phyloP scores from a whole-genome alignment of 768 basidiomycete species.

The Lactarius deliciosus region DNA sequence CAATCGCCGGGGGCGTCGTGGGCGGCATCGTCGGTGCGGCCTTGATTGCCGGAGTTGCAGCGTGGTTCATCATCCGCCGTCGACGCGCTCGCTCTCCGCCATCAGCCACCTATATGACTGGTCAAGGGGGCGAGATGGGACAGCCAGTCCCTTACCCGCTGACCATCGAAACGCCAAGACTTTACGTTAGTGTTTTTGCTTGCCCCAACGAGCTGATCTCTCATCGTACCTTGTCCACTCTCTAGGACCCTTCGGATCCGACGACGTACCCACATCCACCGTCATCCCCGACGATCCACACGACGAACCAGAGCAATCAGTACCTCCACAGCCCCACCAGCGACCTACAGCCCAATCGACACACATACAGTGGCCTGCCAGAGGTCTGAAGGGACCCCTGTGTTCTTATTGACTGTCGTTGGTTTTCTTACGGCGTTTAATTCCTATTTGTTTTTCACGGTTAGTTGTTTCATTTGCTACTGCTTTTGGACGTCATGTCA shows the following conservation, averaged over 20 bases:
- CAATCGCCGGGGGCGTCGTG: constrained; percentile 65
- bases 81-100: constrained; percentile 33
- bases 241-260: constrained; percentile 30
- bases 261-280: constrained; percentile 23
- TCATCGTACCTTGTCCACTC: background rate
- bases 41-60: constrained; percentile 39
- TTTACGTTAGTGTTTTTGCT: constrained; percentile 21
- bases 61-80: constrained; percentile 42
- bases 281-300: constrained; percentile 21
- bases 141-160: constrained; percentile 5
- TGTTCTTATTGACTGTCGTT: background rate
- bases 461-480: background rate
- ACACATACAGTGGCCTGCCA: constrained; percentile 21
- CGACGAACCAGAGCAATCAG: constrained; percentile 7
- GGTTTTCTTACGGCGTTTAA: background rate
- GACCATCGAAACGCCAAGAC: constrained; percentile 10
- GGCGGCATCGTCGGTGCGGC: constrained; percentile 52
- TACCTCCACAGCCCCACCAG: constrained; percentile 1
- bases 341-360: constrained; percentile 15
- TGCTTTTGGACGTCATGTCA: background rate
- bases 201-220: background rate
- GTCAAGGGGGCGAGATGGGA: constrained; percentile 7
- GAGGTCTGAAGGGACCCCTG: constrained; percentile 16
- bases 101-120: constrained; percentile 26
- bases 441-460: background rate